These are phyloP conservation scores for Claviceps humidiphila DNA, from an alignment of 2,329 filamentous ascomycete species.

Conservation along the genomic window DNA sequence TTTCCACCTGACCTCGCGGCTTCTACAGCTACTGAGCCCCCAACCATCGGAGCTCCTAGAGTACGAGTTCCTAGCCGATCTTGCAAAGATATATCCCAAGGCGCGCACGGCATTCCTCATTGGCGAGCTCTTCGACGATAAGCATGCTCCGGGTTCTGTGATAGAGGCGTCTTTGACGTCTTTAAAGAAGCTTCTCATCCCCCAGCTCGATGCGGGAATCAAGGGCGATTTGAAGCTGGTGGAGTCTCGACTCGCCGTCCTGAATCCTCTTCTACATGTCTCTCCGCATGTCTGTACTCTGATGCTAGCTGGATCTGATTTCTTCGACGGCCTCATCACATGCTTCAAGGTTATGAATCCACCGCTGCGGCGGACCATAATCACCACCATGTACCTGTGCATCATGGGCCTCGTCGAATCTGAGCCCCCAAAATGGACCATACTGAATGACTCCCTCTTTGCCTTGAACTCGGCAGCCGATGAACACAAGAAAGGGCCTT, in stretches of 20 bases:
- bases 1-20: conserved; percentile 50
- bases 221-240: conserved; percentile 40
- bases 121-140: conserved; percentile 32
- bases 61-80: conserved; percentile 56
- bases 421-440: conserved; percentile 54
- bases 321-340: conserved; percentile 60
- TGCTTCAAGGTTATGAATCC: conserved; percentile 54
- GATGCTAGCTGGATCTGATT: conserved; percentile 77
- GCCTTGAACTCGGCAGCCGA: conserved; percentile 61
- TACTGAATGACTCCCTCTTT: conserved; percentile 74
- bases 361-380: conserved; percentile 50
- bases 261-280: conserved; percentile 51
- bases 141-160: conserved; percentile 23
- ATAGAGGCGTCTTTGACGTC: conserved; percentile 43
- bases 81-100: conserved; percentile 54
- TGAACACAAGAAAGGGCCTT: conserved; percentile 41
- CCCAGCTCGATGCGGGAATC: conserved; percentile 47
- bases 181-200: conserved; percentile 49
- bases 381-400: conserved; percentile 63
- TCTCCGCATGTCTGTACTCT: conserved; percentile 45
- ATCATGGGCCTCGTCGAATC: conserved; percentile 57
- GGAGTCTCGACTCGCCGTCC: conserved; percentile 38
- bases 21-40: conserved; percentile 31
- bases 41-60: conserved; percentile 34
- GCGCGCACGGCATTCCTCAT: conserved; percentile 42